Base-by-base conservation (phyloP, 495 filamentous ascomycete species). In the Tuber brumale region DNA sequence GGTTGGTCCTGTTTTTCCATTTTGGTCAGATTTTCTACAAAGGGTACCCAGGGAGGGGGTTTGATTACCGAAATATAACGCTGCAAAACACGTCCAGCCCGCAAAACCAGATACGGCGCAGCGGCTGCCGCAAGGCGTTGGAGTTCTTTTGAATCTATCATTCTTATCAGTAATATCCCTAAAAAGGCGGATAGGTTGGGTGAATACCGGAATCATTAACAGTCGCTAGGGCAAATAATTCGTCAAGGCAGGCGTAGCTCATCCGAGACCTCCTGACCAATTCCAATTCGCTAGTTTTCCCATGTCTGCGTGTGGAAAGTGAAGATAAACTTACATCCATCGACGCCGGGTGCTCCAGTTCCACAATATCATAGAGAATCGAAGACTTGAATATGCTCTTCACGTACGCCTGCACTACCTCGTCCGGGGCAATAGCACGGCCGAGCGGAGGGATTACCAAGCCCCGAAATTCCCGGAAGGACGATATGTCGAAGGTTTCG, bases 101-200 rank as follows among this genome's bases (percentile, higher is more conserved):
- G 90, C 7, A 97, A 87, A 71, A 98, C 92, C 0, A 98, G 86
- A 78, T 93, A 95, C 0, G 94, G 94, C 4, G 93, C 91, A 3
- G 92, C 89, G 1, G 91, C 91, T 79, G 90, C 88, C 0, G 95
- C 92, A 37, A 99, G 89, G 12, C 89, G 83, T 51, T 80, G 71
- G 19, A 81, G 39, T 72, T 83, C 81, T 23, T 74, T 43, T 27
- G 66, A 37, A 81, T 84, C 75, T 72, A 46, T 44, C 57, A 70
- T n/a, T 0, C 35, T 39, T 61, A 37, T 77, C 21, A 81, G 70
- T 35, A 69, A 41, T 41, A 46, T 75, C 27, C 12, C 43, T 27
- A 4, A 72, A 39, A 31, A 27, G 31, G 43, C 9, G 44, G 69
- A 39, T 44, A 41, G 31, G 5, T 45, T 41, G 31, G 18, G 19